Evolutionary conservation across 306 rosid genomes (phyloP).

Genomic region (Acacia crassicarpa): DNA sequence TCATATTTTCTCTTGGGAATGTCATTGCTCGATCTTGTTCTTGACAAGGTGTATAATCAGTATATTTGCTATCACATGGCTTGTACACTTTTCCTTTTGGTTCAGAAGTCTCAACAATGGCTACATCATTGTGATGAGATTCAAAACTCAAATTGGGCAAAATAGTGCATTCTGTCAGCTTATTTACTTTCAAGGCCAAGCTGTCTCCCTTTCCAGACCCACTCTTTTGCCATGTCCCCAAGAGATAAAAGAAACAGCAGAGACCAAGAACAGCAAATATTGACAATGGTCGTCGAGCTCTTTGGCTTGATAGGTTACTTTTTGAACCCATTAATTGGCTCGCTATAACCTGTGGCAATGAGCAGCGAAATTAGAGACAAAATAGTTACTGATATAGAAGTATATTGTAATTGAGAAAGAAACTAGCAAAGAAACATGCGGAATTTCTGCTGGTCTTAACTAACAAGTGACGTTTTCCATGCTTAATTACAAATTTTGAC

Average conservation of each 20-base stretch:
- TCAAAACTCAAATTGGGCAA: conserved; percentile 72
- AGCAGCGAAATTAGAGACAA: conserved; percentile 21
- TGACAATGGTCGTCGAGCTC: conserved; percentile 66
- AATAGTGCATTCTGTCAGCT: conserved; percentile 63
- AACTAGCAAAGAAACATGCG: background rate
- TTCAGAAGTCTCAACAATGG: conserved; percentile 48
- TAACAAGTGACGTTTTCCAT: background rate
- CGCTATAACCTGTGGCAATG: conserved; percentile 22
- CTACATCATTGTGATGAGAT: conserved; percentile 66
- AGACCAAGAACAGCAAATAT: conserved; percentile 76
- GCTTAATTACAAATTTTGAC: conserved; percentile 2
- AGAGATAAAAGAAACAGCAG: conserved; percentile 87
- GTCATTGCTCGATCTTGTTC: conserved; percentile 96
- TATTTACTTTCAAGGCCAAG: conserved; percentile 63
- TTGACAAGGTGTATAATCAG: conserved; percentile 97
- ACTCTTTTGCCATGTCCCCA: conserved; percentile 96
- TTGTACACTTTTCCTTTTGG: conserved; percentile 68
- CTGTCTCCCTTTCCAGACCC: conserved; percentile 85
- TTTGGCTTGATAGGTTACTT: conserved; percentile 49
- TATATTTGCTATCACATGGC: conserved; percentile 63
- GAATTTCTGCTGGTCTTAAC: background rate
- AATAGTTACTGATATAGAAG: background rate
- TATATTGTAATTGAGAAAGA: background rate
- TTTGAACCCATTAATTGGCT: conserved; percentile 68
- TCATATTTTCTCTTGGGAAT: conserved; percentile 94